These are phyloP conservation scores for Penicillium sp. DNA, from an alignment of 2,329 filamentous ascomycete species.

Conservation along the genomic window DNA sequence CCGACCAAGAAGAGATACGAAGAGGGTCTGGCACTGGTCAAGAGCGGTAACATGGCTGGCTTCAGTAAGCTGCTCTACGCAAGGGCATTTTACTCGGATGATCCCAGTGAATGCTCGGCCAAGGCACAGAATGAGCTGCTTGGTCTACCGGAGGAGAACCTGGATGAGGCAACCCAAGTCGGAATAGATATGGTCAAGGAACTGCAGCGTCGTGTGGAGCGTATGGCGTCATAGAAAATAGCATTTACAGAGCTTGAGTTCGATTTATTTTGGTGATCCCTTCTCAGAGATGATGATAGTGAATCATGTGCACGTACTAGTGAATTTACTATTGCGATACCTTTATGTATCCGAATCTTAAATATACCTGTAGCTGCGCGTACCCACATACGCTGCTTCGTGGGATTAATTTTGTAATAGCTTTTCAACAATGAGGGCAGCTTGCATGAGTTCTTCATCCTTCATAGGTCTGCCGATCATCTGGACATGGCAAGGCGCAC, in stretches of 20 bases:
- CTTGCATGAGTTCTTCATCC: no score
- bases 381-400: no score
- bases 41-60: constrained; percentile 44
- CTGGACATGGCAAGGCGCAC: no score
- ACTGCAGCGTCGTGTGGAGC: constrained; percentile 24
- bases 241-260: not conserved
- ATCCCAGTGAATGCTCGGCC: constrained; percentile 42
- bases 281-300: no score
- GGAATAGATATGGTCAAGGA: constrained; percentile 48
- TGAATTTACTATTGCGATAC: no score
- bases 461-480: no score
- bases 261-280: no score
- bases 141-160: constrained; percentile 57
- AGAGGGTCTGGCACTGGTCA: constrained; percentile 47
- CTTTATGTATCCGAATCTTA: no score
- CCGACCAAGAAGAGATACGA: constrained; percentile 48
- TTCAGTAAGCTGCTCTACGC: constrained; percentile 56
- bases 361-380: no score
- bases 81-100: constrained; percentile 50
- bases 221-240: constrained; percentile 21
- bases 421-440: no score
- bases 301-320: no score
- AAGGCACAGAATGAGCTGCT: constrained; percentile 54
- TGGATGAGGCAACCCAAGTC: constrained; percentile 56
- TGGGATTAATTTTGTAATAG: no score